Evolutionary conservation across 2,329 filamentous ascomycete species (phyloP), one percentile per base, ranked within the genome.

Genomic region (Diplodia seriata): DNA sequence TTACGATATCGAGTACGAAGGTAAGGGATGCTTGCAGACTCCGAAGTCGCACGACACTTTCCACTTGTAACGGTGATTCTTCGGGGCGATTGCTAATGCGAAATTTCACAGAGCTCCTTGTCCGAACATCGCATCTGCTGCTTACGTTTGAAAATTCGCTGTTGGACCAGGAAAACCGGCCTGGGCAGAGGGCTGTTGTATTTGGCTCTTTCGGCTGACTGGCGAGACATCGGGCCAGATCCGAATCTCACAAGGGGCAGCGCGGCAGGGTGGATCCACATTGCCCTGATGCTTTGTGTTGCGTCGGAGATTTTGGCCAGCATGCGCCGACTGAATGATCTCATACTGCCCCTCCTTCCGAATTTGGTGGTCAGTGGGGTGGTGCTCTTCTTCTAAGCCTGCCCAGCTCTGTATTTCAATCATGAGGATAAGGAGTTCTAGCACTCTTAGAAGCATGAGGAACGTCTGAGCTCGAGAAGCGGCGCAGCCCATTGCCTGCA

Each of bases 1-100:
- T 66, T 95, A 93, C 75, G 85, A 85, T 53, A 81, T 95, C 33
- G 86, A 91, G 67, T 91, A 92, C 73, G 84, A 91, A 85, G 89
- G 91, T 92, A 7, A 50, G 63, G 51, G 63, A 49, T 38, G 18
- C 14, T 29, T 38, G 20, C 51, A 40, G 33, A 49, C 51, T 53
- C 63, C 63, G 63, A 66, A n/a, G 38, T 66, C 63, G 63, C 64
- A 66, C n/a, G 59, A 51, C 59, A 63, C n/a, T 20, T 38, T 29
- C n/a, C 29, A n/a, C 43, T 50, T 31, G 18, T 31, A 6, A 54
- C 55, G 65, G 54, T 51, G 43, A 38, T 11, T 49, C n/a, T 31
- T 63, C 56, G 56, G 59, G 29, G 23, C 20, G 26, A 47, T 33
- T 56, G 57, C 66, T 68, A 50, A 68, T 36, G 57, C 50, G 38